phyloP scores from a whole-genome alignment of 2,329 filamentous ascomycete genomes.

The Calonectria pteridis region DNA sequence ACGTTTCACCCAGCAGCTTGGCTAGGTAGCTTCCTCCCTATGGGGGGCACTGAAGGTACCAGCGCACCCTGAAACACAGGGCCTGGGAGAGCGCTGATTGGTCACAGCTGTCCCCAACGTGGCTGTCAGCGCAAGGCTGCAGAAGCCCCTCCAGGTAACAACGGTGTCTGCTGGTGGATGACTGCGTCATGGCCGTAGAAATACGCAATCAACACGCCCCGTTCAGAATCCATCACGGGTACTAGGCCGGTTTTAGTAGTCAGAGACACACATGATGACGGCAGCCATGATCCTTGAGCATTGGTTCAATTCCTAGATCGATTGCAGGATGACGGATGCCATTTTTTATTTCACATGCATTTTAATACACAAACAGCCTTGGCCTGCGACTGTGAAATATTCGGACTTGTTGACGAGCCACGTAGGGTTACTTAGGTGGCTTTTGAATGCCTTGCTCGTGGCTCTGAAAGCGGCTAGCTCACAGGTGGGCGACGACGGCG shows the following conservation, averaged over 20 bases:
- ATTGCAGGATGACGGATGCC: neutral
- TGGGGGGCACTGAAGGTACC: conserved; percentile 31
- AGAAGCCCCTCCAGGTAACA: conserved; percentile 38
- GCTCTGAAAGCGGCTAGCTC: conserved; percentile 9
- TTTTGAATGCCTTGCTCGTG: neutral
- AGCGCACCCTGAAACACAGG: conserved; percentile 19
- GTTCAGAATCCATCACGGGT: neutral
- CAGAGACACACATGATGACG: conserved; percentile 4
- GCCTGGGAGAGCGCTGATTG: conserved; percentile 35
- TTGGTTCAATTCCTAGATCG: neutral
- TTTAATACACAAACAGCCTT: neutral
- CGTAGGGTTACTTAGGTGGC: neutral
- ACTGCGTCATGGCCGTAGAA: conserved; percentile 25
- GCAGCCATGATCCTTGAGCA: neutral
- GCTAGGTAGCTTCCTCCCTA: conserved; percentile 29
- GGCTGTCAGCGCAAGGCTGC: conserved; percentile 44
- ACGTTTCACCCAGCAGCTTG: conserved; percentile 38
- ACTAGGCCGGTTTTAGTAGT: neutral
- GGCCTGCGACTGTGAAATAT: neutral
- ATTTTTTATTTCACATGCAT: neutral
- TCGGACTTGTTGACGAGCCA: no score
- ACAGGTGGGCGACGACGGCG: neutral
- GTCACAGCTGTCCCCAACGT: conserved; percentile 29
- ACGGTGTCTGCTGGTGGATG: conserved; percentile 10
- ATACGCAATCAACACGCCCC: conserved; percentile 21